Evolutionary conservation across 1,139 yeast species (phyloP).

Genomic region (Sugiyamaella castrensis): DNA sequence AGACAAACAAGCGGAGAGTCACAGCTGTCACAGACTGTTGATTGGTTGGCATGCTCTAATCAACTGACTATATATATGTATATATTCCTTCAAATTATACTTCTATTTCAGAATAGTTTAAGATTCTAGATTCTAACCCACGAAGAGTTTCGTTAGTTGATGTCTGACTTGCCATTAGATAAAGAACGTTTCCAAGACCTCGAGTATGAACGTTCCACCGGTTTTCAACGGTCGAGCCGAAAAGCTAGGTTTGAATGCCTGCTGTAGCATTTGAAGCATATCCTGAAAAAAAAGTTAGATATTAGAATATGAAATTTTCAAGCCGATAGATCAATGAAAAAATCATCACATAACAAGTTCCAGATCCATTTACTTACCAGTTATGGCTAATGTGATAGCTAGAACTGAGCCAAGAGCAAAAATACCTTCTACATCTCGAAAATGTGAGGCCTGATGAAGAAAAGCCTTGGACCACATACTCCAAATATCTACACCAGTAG

Average conservation of each 20-base stretch:
- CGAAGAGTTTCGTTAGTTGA: slow-evolving; percentile 13
- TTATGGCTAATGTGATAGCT: slow-evolving; percentile 24
- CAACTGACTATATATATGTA: background rate
- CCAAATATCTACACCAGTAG: slow-evolving; percentile 15
- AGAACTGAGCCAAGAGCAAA: slow-evolving; percentile 31
- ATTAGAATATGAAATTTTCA: no score
- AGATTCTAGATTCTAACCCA: slow-evolving; percentile 11
- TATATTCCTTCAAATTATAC: no score
- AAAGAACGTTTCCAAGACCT: slow-evolving; percentile 27
- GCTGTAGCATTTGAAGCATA: slow-evolving; percentile 23
- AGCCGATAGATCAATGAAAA: no score
- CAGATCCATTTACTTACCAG: slow-evolving; percentile 14
- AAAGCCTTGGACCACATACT: slow-evolving; percentile 27
- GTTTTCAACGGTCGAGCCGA: background rate
- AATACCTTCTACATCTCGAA: slow-evolving; percentile 23
- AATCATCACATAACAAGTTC: no score
- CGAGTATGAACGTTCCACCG: slow-evolving; percentile 26
- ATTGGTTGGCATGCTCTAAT: no score
- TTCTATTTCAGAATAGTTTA: slow-evolving; percentile 1
- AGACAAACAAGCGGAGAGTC: no score
- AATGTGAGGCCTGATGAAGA: slow-evolving; percentile 21
- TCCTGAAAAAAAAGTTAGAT: slow-evolving; percentile 11
- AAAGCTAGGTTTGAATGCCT: slow-evolving; percentile 10
- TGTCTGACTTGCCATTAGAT: slow-evolving; percentile 24
- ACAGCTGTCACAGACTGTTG: no score